phyloP scores from a whole-genome alignment of 495 filamentous ascomycete genomes.

The Lophiotrema nucula region DNA sequence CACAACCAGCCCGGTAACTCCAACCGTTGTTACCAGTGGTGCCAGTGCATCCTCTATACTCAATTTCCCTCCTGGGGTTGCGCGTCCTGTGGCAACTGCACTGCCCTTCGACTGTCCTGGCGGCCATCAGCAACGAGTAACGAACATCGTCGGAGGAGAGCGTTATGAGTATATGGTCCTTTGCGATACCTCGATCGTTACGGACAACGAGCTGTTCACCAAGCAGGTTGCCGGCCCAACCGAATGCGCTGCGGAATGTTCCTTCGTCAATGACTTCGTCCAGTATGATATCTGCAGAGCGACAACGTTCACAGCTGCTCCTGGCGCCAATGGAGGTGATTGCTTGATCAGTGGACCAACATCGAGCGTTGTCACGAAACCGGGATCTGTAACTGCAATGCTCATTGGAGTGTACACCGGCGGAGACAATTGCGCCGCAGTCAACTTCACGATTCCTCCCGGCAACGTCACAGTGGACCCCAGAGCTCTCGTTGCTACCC shows the following conservation, averaged over 20 bases:
- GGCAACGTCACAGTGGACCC: conserved; percentile 4
- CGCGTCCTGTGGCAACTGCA: conserved; percentile 7
- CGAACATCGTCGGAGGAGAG: conserved; percentile 25
- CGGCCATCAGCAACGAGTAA: conserved; percentile 19
- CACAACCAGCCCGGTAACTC: background rate
- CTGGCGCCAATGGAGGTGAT: background rate
- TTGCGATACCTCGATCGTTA: conserved; percentile 28
- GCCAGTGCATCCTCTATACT: too few relatives aligned
- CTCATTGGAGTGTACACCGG: conserved; percentile 1
- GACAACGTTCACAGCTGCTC: conserved; percentile 6
- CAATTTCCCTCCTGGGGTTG: background rate
- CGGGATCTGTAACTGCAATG: background rate
- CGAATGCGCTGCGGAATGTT: conserved; percentile 27
- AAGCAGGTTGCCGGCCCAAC: background rate
- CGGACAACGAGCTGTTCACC: conserved; percentile 6
- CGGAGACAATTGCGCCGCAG: conserved; percentile 1
- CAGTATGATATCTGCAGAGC: conserved; percentile 7
- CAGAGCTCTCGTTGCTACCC: conserved; percentile 2
- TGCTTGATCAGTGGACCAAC: conserved; percentile 14
- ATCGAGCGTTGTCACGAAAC: background rate
- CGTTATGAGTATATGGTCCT: conserved; percentile 31
- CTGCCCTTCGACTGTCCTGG: conserved; percentile 34
- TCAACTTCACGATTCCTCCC: background rate
- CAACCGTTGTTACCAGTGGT: too few relatives aligned
- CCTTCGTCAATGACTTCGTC: conserved; percentile 7